phyloP scores from a whole-genome alignment of 2,329 filamentous ascomycete species.

The Arthrobotrys iridis region DNA sequence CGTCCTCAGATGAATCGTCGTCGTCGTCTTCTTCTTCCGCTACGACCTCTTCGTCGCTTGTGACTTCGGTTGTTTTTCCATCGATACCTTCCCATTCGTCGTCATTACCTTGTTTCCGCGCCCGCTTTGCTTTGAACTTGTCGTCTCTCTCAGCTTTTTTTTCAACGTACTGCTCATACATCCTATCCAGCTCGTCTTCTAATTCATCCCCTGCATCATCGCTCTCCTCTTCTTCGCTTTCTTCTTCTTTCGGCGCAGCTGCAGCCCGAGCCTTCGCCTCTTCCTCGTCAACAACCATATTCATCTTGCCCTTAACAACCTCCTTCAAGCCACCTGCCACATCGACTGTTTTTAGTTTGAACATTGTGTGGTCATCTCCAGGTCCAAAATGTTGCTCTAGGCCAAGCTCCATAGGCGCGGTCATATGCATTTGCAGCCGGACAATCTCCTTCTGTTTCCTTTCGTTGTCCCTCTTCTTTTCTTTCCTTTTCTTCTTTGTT shows the following conservation, averaged over 20 bases:
- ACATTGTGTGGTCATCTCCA: slow-evolving; percentile 82
- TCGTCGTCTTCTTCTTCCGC: slow-evolving; percentile 71
- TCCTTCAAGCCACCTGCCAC: slow-evolving; percentile 75
- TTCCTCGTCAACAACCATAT: slow-evolving; percentile 69
- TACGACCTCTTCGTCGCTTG: slow-evolving; percentile 67
- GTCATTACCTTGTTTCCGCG: slow-evolving; percentile 80
- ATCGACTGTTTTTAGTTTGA: slow-evolving; percentile 83
- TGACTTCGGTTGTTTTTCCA: slow-evolving; percentile 69
- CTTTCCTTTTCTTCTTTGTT: slow-evolving; percentile 78
- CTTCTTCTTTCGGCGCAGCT: slow-evolving; percentile 68
- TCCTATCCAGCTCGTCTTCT: slow-evolving; percentile 82
- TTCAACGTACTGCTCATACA: slow-evolving; percentile 88
- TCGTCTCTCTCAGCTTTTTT: slow-evolving; percentile 81
- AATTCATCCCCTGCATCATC: slow-evolving; percentile 79
- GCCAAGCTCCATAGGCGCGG: slow-evolving; percentile 92
- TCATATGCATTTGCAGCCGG: slow-evolving; percentile 98
- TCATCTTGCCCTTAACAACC: slow-evolving; percentile 82
- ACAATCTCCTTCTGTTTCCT: slow-evolving; percentile 92
- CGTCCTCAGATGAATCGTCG: slow-evolving; percentile 68
- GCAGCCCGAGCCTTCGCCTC: slow-evolving; percentile 67
- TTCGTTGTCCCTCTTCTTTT: slow-evolving; percentile 88
- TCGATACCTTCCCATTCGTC: slow-evolving; percentile 95
- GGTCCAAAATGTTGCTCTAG: slow-evolving; percentile 81
- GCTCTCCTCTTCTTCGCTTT: slow-evolving; percentile 69
- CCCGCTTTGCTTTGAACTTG: slow-evolving; percentile 90